phyloP scores from a whole-genome alignment of 345 rosid species.

The Hibiscus trionum region DNA sequence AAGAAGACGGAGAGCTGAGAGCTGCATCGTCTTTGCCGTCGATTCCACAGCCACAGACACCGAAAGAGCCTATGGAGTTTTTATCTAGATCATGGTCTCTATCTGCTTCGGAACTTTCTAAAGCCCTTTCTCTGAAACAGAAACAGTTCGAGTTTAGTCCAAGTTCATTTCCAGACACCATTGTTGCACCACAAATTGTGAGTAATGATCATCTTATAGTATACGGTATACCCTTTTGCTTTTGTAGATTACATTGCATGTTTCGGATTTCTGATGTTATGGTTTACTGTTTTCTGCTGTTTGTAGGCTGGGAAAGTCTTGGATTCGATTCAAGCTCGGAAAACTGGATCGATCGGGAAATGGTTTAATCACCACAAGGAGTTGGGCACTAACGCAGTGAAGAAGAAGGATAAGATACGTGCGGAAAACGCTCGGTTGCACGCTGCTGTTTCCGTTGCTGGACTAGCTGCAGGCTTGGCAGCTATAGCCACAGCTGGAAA shows the following conservation, averaged over 20 bases:
- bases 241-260: not conserved
- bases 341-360: constrained; percentile 60
- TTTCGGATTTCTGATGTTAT: not conserved
- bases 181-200: constrained; percentile 43
- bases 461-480: constrained; percentile 91
- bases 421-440: constrained; percentile 70
- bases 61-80: constrained; percentile 91
- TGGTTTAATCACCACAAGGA: constrained; percentile 82
- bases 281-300: not conserved
- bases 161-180: constrained; percentile 28
- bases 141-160: constrained; percentile 36
- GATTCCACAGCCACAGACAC: constrained; percentile 72
- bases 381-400: constrained; percentile 28
- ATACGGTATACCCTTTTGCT: not conserved
- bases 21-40: constrained; percentile 34
- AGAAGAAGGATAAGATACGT: constrained; percentile 73
- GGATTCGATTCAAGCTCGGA: constrained; percentile 39
- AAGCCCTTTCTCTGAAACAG: constrained; percentile 76
- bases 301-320: constrained; percentile 47
- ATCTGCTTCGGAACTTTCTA: constrained; percentile 83
- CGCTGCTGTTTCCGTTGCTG: constrained; percentile 76
- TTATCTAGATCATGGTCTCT: constrained; percentile 88
- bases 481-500: constrained; percentile 59
- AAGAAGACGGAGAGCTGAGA: constrained; percentile 44
- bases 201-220: not conserved